Conservation (phyloP, 208 protist genomes). For the Leishmania gerbilli region DNA sequence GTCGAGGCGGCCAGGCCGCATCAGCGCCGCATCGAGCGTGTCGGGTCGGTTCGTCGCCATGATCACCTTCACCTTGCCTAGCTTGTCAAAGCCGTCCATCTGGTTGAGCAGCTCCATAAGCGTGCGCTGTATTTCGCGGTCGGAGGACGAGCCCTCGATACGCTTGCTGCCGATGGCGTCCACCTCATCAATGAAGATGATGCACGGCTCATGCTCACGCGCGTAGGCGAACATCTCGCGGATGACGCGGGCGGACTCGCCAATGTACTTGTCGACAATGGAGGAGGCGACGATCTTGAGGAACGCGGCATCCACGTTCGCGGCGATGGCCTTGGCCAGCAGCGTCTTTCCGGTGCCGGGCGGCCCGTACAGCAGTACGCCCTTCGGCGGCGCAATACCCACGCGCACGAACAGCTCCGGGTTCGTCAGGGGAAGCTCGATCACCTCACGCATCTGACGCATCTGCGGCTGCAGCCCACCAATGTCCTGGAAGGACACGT, state of each 20-base stretch:
- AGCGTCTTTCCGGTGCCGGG: slow-evolving; percentile 97
- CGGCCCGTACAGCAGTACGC: slow-evolving; percentile 99
- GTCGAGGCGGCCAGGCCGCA: slow-evolving; percentile 97
- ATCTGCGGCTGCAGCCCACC: slow-evolving; percentile 99
- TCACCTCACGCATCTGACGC: slow-evolving; percentile 98
- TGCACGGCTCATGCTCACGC: slow-evolving; percentile 98
- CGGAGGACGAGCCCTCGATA: slow-evolving; percentile 98
- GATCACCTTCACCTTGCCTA: slow-evolving; percentile 99
- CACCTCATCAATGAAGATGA: slow-evolving; percentile 99
- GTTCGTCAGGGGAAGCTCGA: slow-evolving; percentile 99
- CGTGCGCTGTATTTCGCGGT: slow-evolving; percentile 99
- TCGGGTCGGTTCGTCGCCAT: slow-evolving; percentile 99
- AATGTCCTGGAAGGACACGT: slow-evolving; percentile 95
- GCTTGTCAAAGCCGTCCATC: slow-evolving; percentile 98
- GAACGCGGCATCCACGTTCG: slow-evolving; percentile 98
- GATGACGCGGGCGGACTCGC: slow-evolving; percentile 98
- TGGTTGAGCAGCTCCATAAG: slow-evolving; percentile 99
- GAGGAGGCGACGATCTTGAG: slow-evolving; percentile 98
- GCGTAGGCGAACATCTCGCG: slow-evolving; percentile 99
- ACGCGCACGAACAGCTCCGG: slow-evolving; percentile 99
- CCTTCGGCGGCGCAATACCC: slow-evolving; percentile 99
- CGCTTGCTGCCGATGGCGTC: slow-evolving; percentile 99
- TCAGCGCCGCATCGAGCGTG: slow-evolving; percentile 97
- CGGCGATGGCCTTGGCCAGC: slow-evolving; percentile 98
- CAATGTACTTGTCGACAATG: slow-evolving; percentile 99